phyloP scores from a whole-genome alignment of 805 yeast genomes.

The Candida xyloterini region DNA sequence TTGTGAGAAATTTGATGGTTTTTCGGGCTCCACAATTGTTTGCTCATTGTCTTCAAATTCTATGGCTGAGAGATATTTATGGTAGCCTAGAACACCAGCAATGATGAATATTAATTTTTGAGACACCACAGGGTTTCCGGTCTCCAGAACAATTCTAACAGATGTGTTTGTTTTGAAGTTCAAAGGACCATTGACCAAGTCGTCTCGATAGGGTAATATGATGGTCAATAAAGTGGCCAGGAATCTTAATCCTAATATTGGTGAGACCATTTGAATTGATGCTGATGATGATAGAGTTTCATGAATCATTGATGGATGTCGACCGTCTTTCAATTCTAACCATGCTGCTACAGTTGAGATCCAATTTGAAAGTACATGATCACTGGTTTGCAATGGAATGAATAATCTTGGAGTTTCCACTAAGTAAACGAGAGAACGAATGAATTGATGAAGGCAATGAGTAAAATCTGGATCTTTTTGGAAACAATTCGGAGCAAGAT shows the following conservation, averaged over 20 bases:
- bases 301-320: constrained; percentile 11
- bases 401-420: constrained; percentile 47
- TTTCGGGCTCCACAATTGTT: constrained; percentile 1
- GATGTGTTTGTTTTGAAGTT: constrained; percentile 24
- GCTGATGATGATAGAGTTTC: constrained; percentile 6
- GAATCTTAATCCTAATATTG: constrained; percentile 32
- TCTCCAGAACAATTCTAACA: constrained; percentile 48
- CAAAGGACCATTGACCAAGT: constrained; percentile 37
- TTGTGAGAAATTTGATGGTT: constrained; percentile 9
- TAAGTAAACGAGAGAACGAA: constrained; percentile 38
- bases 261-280: constrained; percentile 1
- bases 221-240: constrained; percentile 47
- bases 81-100: constrained; percentile 47
- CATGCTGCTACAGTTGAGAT: constrained; percentile 49
- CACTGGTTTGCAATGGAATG: constrained; percentile 38
- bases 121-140: constrained; percentile 56
- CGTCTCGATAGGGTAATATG: constrained; percentile 38
- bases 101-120: constrained; percentile 51
- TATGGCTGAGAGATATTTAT: constrained; percentile 12
- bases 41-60: not conserved
- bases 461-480: constrained; percentile 45
- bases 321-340: constrained; percentile 53
- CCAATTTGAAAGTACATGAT: constrained; percentile 47
- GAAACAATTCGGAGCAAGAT: constrained; percentile 37
- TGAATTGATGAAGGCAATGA: constrained; percentile 35